phyloP scores from a whole-genome alignment of 2,329 filamentous ascomycete genomes.

The Helicocarpus griseus region DNA sequence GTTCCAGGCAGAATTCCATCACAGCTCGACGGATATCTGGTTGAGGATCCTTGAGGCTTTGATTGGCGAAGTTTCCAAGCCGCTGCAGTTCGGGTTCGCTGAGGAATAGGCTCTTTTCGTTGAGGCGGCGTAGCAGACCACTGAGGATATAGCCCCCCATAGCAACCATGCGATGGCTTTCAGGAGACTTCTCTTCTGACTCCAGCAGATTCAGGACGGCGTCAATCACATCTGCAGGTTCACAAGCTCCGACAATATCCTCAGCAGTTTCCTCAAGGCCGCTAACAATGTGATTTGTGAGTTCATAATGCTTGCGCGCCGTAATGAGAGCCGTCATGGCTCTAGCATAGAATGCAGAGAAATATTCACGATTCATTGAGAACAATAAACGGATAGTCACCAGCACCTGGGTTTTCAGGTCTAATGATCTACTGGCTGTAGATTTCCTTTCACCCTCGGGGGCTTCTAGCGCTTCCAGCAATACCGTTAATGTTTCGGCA shows the following conservation, averaged over 20 bases:
- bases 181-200: conserved; percentile 21
- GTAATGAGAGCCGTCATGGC: conserved; percentile 28
- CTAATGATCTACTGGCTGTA: conserved; percentile 17
- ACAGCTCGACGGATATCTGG: conserved; percentile 30
- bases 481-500: conserved; percentile 27
- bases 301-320: conserved; percentile 28
- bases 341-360: conserved; percentile 25
- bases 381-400: conserved; percentile 32
- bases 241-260: conserved; percentile 23
- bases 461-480: conserved; percentile 29
- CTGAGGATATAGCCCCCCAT: conserved; percentile 26
- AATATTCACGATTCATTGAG: conserved; percentile 24
- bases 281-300: conserved; percentile 30
- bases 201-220: conserved; percentile 26
- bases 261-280: conserved; percentile 31
- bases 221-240: conserved; percentile 21
- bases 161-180: conserved; percentile 23
- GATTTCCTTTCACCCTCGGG: conserved; percentile 20
- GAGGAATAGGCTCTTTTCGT: conserved; percentile 13
- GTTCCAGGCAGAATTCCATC: conserved; percentile 24
- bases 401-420: conserved; percentile 35
- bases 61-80: conserved; percentile 25
- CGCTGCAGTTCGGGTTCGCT: conserved; percentile 15
- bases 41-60: conserved; percentile 23
- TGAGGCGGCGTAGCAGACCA: conserved; percentile 19